phyloP scores from a whole-genome alignment of 139 green algal genomes.

The Dunaliella primolecta region DNA sequence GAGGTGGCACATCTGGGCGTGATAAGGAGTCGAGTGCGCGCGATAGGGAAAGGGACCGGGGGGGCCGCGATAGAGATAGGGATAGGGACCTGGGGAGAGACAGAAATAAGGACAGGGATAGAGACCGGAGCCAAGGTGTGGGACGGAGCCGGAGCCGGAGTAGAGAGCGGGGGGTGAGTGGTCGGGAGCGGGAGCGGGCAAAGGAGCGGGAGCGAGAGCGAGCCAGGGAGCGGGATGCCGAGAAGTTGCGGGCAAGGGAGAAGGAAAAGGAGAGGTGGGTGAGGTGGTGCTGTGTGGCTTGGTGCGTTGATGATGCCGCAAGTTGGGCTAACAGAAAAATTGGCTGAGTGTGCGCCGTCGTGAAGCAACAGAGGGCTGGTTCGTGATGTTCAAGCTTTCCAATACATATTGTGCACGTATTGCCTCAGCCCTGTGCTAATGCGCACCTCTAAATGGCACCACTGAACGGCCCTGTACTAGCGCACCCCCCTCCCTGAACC shows the following conservation, averaged over 20 bases:
- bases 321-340: no score
- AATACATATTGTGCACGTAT: no score
- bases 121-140: neutral
- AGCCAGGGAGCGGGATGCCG: neutral
- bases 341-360: no score
- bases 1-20: neutral
- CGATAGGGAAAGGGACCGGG: constrained; percentile 1
- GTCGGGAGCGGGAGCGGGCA: neutral
- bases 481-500: no score
- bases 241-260: neutral
- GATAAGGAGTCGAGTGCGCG: neutral
- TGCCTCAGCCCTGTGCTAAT: no score
- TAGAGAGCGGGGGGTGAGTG: neutral
- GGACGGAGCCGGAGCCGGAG: neutral
- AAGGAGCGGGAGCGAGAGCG: constrained; percentile 3
- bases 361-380: no score
- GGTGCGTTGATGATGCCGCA: no score
- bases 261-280: neutral
- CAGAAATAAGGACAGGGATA: constrained; percentile 15
- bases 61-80: no score
- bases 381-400: no score
- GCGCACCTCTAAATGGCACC: no score
- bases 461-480: no score
- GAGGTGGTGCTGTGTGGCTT: neutral
- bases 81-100: constrained; percentile 3